Base-by-base conservation (phyloP, 2,329 filamentous ascomycete species). In the Phialophora verrucosa region DNA sequence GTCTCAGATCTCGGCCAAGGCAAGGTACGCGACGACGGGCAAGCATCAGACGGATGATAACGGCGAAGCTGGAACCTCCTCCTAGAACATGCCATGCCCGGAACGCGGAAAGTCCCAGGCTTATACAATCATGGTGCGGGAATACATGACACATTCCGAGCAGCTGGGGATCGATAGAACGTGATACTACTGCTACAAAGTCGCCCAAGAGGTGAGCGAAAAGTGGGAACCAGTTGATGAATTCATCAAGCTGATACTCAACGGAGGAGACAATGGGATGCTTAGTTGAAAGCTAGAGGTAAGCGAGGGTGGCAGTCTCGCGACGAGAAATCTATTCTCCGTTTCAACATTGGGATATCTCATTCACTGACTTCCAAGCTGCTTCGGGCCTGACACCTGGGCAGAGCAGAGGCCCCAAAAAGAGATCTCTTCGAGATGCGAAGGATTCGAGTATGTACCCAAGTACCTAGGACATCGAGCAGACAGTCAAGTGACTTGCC, bases 231-330 rank as follows among this genome's bases (percentile, higher is more conserved):
- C 20, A 2, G 25, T 51, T 17, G 47, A 17, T 29, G 49, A 27
- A 51, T 23, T 25, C 20, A 25, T 51, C 49, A 25, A 10, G 49
- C 20, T 23, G 49, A 51, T 25, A 44, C 38, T 44, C 38, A 4
- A 50, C 6, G 47, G 47, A 50, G 47, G 2, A 23, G 35, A 42
- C 23, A 14, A 50, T 50, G 47, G n/a, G n/a, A 51, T 27, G 23
- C 49, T 51, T 17, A 17, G 12, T 27, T 11, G 10, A 12, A 51
- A 12, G 49, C 49, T 27, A 25, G 49, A 23, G 49, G 20, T 23
- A 51, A 51, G 49, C 49, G 49, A 51, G 49, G 49, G 14, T 51
- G 49, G 49, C 49, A 51, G 49, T 27, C 20, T 51, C 49, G 49
- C 49, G 25, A 51, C 49, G 49, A 23, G 23, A 51, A 27, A 27